Base-by-base conservation (phyloP, 495 filamentous ascomycete species). In the Penicillium salamii region DNA sequence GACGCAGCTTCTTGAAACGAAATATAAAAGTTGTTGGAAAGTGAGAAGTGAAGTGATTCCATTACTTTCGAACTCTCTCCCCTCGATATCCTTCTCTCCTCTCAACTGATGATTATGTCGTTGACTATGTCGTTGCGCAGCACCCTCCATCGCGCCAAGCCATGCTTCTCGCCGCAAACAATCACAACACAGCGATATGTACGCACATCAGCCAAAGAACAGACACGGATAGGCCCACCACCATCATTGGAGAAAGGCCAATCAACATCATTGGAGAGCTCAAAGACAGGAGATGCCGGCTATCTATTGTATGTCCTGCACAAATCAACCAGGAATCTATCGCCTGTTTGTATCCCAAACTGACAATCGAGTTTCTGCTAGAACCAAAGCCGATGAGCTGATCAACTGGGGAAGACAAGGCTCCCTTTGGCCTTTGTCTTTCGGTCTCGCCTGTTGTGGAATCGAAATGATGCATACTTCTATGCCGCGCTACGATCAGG, bases 401-500 rank as follows among this genome's bases (percentile, higher is more conserved):
- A 72, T 88, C 63, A 92, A 92, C 72, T 95, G 90, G 90, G 85
- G 81, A n/a, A 86, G 90, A 28, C 89, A 95, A 73, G 77, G 80
- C 24, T 96, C 90, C 8, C 78, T 95, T 26, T 95, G 91, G 90
- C 91, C 91, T 58, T 87, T 96, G 79, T 90, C 90, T 34, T 96
- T 96, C 67, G 90, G 88, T 6, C 86, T 95, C 19, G 90, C 90
- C 50, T 95, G 90, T 78, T 95, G 90, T 71, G 90, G 89, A 67
- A 71, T 96, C 54, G 90, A 95, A 66, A 96, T 96, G 90, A 96
- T 96, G 91, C 89, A 93, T 67, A 77, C 91, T 9, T 95, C 90
- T 19, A 90, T 90, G 35, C 90, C 90, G 11, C 90, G 91, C 14
- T 96, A 96, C 78, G 90, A 96, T 58, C 91, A 95, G 62, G 90